Evolutionary conservation across 345 rosid species (phyloP).

Genomic region (Clausena lansium): DNA sequence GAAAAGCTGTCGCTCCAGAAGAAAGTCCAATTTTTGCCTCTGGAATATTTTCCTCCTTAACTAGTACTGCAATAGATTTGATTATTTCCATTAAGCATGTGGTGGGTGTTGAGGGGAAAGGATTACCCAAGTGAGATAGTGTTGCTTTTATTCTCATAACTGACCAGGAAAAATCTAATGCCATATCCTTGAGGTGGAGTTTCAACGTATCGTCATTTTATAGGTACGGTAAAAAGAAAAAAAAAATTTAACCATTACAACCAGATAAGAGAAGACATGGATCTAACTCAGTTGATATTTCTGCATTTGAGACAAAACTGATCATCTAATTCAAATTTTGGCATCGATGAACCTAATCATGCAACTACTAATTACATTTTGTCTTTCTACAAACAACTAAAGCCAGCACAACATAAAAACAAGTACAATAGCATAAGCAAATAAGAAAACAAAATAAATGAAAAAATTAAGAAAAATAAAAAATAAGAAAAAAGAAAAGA

Average conservation of each 20-base stretch:
- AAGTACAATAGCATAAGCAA: too few species aligned
- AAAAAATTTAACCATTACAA: neutral
- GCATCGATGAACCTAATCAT: neutral
- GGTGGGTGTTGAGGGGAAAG: constrained; percentile 48
- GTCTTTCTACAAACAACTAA: constrained; percentile 88
- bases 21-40: constrained; percentile 65
- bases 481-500: too few species aligned
- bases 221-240: constrained; percentile 11
- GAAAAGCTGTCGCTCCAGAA: constrained; percentile 74
- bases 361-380: too few species aligned
- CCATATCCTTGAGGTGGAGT: constrained; percentile 59
- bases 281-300: neutral
- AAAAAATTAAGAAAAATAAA: too few species aligned
- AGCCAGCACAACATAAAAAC: too few species aligned
- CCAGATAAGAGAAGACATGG: neutral
- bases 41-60: constrained; percentile 69
- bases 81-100: constrained; percentile 52
- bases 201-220: constrained; percentile 54
- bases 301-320: neutral
- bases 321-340: neutral
- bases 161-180: constrained; percentile 79
- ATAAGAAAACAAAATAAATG: too few species aligned
- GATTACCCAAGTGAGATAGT: constrained; percentile 41
- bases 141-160: constrained; percentile 55
- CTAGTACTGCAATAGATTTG: constrained; percentile 48